Evolutionary conservation across 306 rosid species (phyloP).

Genomic region (cucumber (Cucumis sativus)): Cucumber_9930_V3 NC_026661.2:4210001-4210500

Average conservation of each 20-base stretch:
- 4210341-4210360: not conserved
- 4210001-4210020: not conserved
- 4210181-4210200: not conserved
- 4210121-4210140: not conserved
- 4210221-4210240: not conserved
- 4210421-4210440: not conserved
- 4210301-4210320: not conserved
- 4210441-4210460: constrained; percentile 5
- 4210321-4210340: not conserved
- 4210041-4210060: not conserved
- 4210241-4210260: not conserved
- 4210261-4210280: not conserved
- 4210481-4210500: not conserved
- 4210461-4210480: not conserved
- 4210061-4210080: not conserved
- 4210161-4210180: not conserved
- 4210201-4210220: not conserved
- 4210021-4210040: not conserved
- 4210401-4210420: not conserved
- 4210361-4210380: not conserved
- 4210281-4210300: not conserved
- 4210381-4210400: not conserved
- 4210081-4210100: not conserved
- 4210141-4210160: not conserved
- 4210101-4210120: not conserved